phyloP scores from a whole-genome alignment of 225 moss, liverwort and hornwort genomes.

The Physcomitrium patens region DNA sequence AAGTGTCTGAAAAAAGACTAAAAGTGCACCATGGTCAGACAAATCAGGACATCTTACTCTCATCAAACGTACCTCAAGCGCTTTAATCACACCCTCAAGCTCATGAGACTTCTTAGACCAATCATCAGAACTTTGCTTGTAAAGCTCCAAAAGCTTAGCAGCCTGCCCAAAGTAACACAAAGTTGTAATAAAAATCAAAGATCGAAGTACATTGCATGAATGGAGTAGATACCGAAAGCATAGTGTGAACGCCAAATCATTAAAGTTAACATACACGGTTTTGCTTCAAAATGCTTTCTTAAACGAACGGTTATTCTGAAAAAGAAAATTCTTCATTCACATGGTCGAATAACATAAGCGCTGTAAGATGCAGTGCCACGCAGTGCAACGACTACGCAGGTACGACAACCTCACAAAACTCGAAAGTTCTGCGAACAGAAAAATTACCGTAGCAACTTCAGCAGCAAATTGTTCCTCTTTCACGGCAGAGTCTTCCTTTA shows the following conservation, averaged over 20 bases:
- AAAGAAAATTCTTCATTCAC: no score
- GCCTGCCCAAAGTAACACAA: constrained; percentile 53
- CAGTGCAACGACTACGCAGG: background rate
- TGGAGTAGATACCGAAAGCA: no score
- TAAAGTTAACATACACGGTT: no score
- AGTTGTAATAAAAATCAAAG: constrained; percentile 8
- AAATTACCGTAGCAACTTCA: constrained; percentile 84
- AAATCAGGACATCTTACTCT: no score
- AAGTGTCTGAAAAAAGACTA: background rate
- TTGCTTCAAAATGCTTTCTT: no score
- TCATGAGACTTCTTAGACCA: constrained; percentile 97
- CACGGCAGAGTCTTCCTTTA: constrained; percentile 80
- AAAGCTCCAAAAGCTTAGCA: constrained; percentile 86
- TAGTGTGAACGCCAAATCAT: no score
- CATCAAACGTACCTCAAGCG: constrained; percentile 70
- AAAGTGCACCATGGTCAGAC: no score
- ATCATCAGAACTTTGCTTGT: constrained; percentile 91
- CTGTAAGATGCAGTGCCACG: background rate
- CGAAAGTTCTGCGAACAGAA: background rate
- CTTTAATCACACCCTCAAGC: constrained; percentile 94
- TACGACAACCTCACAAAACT: constrained; percentile 5
- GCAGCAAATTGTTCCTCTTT: constrained; percentile 82
- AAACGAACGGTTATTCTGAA: no score
- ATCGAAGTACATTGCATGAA: no score
- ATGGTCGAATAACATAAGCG: no score